Evolutionary conservation across 805 yeast species (phyloP), one percentile per base, ranked within the genome.

Genomic region (Ogataea neopini): DNA sequence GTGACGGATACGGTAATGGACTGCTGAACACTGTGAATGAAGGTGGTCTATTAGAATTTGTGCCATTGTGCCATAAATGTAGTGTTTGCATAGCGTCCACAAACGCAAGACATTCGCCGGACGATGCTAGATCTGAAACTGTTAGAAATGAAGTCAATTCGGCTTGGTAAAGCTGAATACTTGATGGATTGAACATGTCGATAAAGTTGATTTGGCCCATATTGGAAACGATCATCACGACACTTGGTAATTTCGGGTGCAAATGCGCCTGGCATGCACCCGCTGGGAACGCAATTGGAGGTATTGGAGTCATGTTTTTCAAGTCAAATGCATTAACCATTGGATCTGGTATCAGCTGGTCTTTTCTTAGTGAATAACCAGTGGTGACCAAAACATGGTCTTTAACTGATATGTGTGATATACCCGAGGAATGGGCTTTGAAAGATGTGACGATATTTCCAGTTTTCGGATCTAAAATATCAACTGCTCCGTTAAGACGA

Each of bases 251-350:
- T 50, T 86, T 85, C 6, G 98, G 97, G 68, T 92, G 97, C 51
- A 92, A 74, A 41, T 86, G 76, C 1, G 86, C 94, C 61, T 78
- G 86, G 8, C 86, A 76, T 0, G 98, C 97, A 10, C 97, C 97
- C 0, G 90, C 84, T 0, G 94, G 90, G 59, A 90, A 89, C 3
- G 97, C 81, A 6, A 92, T 74, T 3, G 97, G 97, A 0, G 95
- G 73, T 46, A 84, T 66, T 1, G 90, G 76, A 44, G 79, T 76
- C 79, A 87, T 72, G 48, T 81, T 77, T 51, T 95, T 76, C 25
- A 88, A 64, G 64, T 94, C 98, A 63, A 81, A 89, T 17, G 89
- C 81, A 54, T 84, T 84, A 17, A 92, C 90, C 51, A 92, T 74
- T 0, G 96, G 92, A 61, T 94, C 98, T 7, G 81, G 74, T 15